These are phyloP conservation scores for Leucocoprinus leucothites DNA, from an alignment of 768 basidiomycete genomes.

Conservation along the genomic window DNA sequence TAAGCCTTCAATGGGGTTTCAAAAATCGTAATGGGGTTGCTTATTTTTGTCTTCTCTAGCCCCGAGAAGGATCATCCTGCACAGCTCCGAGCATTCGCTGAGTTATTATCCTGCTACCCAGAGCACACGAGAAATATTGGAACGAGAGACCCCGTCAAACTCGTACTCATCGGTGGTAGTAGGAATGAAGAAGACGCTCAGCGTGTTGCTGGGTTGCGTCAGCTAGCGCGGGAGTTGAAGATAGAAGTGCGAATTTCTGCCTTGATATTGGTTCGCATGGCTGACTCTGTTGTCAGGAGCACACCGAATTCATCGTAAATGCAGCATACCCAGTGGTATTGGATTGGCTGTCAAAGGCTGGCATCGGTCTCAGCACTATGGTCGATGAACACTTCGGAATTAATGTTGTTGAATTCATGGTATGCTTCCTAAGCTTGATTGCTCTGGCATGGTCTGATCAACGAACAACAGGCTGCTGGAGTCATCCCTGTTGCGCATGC, in stretches of 20 bases:
- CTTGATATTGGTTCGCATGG: not conserved
- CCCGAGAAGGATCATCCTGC: constrained; percentile 93
- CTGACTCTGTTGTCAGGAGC: constrained; percentile 38
- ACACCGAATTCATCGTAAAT: constrained; percentile 80
- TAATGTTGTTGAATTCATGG: constrained; percentile 98
- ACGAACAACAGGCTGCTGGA: constrained; percentile 75
- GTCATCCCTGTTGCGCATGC: constrained; percentile 90
- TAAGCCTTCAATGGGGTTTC: constrained; percentile 26
- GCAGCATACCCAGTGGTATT: constrained; percentile 74
- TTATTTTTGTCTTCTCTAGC: constrained; percentile 31
- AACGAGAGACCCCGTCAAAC: constrained; percentile 34
- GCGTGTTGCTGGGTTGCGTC: constrained; percentile 60
- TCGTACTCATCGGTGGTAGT: constrained; percentile 83
- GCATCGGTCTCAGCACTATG: constrained; percentile 94
- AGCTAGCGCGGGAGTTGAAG: constrained; percentile 56
- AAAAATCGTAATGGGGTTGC: not conserved
- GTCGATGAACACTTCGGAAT: constrained; percentile 98
- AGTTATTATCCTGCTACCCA: constrained; percentile 57
- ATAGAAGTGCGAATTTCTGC: constrained; percentile 45
- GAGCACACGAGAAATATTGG: constrained; percentile 39
- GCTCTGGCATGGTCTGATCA: not conserved
- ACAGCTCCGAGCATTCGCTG: constrained; percentile 70
- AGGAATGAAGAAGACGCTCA: constrained; percentile 74
- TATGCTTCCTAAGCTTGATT: constrained; percentile 29
- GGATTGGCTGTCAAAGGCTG: constrained; percentile 66